Base-by-base conservation (phyloP, 2,329 filamentous ascomycete species). In the Aspergillus uvarum region DNA sequence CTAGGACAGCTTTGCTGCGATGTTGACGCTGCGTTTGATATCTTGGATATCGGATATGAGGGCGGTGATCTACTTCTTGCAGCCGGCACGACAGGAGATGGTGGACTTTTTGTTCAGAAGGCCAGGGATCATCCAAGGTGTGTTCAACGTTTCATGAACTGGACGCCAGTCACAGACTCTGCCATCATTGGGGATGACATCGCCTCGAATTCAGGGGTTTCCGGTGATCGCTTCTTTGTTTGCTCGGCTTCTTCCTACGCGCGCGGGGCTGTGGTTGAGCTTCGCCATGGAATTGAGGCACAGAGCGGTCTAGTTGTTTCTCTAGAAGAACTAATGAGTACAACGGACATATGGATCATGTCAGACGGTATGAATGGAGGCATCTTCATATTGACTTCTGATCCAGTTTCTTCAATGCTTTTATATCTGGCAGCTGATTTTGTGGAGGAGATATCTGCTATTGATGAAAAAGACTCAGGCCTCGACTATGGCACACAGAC, bases 21-120 rank as follows among this genome's bases (percentile, higher is more conserved):
- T 61, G 89, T 96, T 51, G 89, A 92, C 59, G 87, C 85, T 2
- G 92, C 92, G 2, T 96, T 98, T 72, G 89, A 92, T 54, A 90
- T 87, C 56, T 67, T 79, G 19, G 80, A 81, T 59, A 81, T 90
- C n/a, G 86, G 85, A 51, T 84, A 86, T 63, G 79, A 82, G 38
- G 86, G 85, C 59, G 87, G 87, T 2, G 93, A 96, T 72, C 83
- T 96, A n/a, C 79, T 96, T 51, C 83, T 96, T 38, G 86, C 89
- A 51, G 90, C 89, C 4, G 92, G 94, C 0, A 88, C 90, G 65
- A 89, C 88, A 56, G 90, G 92, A 8, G 85, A 88, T 61, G 93
- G 93, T 6, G 87, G 88, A 0, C 82, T 95, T 5, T 94, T 89
- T 79, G 86, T 87, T 75, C 87, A 90, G 74, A 78, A 82, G 59